Base-by-base conservation (phyloP, 805 yeast genomes). In the Starmerella sp. region DNA sequence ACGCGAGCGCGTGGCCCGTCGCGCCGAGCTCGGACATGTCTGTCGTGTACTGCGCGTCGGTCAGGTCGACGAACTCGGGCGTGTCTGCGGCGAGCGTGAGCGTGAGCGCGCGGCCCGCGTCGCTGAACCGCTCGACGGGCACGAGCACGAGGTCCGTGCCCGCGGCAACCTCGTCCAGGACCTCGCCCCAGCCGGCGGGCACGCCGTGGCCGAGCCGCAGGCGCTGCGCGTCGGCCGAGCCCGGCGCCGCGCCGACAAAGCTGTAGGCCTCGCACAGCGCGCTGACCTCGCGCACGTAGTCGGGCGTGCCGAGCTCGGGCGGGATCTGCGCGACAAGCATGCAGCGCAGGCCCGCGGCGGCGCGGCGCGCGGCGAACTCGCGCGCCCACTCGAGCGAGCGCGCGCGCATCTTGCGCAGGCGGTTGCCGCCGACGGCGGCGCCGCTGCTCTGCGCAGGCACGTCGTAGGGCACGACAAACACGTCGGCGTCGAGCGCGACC, bases 61-160 rank as follows among this genome's bases (percentile, higher is more conserved):
- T 65, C 46, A 73, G 59, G 49, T 71, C 69, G 31, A 60, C 44
- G n/a, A 60, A 67, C 4, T 34, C 57, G 10, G 54, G 35, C 41
- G 61, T 58, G 29, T 53, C 47, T 14, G 62, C 66, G 0, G 63
- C 64, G 22, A 66, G 61, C 10, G 51, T 52, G 48, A 71, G 66
- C 6, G 62, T 63, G 15, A 73, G 61, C 2, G 75, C 76, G 1
- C 67, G 55, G 1, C 77, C 77, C 3, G 66, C 63, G 36, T 73
- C 72, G 14, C 74, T 60, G 48, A 54, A 59, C 7, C 54, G 53
- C 4, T 65, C 64, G 32, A 68, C 53, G 32, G 69, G 70, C 3
- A 64, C 68, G 17, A 60, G 56, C 36, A 73, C 57, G 1, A 74
- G 15, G 53, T 73, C 77, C 37, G 64, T 54, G 1, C 76, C 76